Evolutionary conservation across 1,284 basidiomycete genomes (phyloP).

Genomic region (Ceraceosorus guamensis): DNA sequence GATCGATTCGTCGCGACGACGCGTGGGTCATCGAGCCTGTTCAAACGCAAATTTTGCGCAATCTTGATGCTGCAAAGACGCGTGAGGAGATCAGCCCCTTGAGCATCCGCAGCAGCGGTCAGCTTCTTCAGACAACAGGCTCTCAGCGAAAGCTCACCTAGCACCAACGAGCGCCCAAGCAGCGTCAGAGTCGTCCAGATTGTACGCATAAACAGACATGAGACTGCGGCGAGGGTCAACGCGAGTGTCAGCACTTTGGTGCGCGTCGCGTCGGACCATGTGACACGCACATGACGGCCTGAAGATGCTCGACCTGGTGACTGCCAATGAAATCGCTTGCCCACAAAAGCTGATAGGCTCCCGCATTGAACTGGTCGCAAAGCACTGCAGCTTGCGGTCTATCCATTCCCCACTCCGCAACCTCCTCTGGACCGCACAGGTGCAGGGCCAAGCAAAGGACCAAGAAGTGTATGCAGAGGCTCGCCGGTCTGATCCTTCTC

Average conservation of each 20-base stretch:
- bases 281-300: constrained; percentile 16
- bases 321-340: constrained; percentile 36
- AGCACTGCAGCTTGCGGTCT: constrained; percentile 19
- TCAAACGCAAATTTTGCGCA: constrained; percentile 21
- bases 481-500: constrained; percentile 24
- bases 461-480: constrained; percentile 37
- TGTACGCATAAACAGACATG: constrained; percentile 43
- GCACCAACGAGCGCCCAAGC: constrained; percentile 40
- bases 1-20: constrained; percentile 1
- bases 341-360: constrained; percentile 35
- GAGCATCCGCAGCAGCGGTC: no score
- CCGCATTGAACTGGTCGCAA: constrained; percentile 31
- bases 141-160: no score
- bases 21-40: constrained; percentile 17
- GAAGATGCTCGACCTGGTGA: constrained; percentile 39
- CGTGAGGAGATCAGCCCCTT: background rate
- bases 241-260: background rate
- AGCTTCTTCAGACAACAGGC: no score
- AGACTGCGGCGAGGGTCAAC: constrained; percentile 11
- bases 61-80: background rate
- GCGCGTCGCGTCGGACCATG: background rate
- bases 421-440: constrained; percentile 22
- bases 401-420: constrained; percentile 15
- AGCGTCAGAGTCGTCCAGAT: constrained; percentile 36
- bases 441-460: constrained; percentile 39